Evolutionary conservation across 208 protist genomes (phyloP).

Genomic region (Entamoeba invadens): DNA sequence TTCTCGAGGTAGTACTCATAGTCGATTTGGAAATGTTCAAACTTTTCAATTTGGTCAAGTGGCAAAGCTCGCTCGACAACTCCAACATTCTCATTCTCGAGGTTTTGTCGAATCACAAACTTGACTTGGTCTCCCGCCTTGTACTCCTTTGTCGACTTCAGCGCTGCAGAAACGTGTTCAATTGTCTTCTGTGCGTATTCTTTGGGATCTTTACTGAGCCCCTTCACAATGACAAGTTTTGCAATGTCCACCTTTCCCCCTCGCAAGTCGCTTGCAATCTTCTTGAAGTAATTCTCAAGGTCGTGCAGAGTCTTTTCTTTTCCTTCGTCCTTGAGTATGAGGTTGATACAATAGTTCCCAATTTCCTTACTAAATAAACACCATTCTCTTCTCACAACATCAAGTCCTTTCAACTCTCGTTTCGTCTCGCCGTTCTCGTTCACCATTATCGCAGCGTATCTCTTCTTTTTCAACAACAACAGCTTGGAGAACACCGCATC

Average conservation of each 20-base stretch:
- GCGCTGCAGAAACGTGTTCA: neutral
- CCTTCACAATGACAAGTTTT: neutral
- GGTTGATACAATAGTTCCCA: neutral
- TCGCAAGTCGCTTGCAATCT: neutral
- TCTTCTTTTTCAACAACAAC: conserved; percentile 74
- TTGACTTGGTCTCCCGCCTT: neutral
- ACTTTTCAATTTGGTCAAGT: neutral
- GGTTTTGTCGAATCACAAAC: neutral
- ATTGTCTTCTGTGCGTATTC: neutral
- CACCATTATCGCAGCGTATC: conserved; percentile 46
- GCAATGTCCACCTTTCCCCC: neutral
- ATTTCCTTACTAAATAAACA: conserved; percentile 78
- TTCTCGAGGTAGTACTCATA: neutral
- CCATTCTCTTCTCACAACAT: conserved; percentile 98
- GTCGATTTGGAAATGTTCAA: neutral
- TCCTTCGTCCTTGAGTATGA: neutral
- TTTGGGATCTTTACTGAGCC: neutral
- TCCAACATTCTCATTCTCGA: neutral
- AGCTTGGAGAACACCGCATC: conserved; percentile 2
- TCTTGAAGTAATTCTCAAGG: neutral
- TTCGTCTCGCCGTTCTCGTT: neutral
- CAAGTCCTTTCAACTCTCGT: conserved; percentile 86
- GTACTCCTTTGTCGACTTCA: neutral
- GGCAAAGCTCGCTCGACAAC: neutral
- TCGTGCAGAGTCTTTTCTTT: neutral